Evolutionary conservation across 148 eudicot species (phyloP).

Genomic region (Simmondsia chinensis): DNA sequence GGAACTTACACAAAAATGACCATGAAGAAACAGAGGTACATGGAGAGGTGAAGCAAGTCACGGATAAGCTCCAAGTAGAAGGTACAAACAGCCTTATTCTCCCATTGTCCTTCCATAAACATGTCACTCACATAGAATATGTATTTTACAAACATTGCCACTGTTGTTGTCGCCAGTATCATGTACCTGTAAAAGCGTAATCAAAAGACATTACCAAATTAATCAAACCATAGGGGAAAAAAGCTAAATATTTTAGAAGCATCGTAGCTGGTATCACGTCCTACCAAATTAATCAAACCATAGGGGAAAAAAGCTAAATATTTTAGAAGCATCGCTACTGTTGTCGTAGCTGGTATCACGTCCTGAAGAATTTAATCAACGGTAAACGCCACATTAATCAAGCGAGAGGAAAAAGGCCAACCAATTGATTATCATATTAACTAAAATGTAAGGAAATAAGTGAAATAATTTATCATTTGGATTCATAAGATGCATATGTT

Average conservation of each 20-base stretch:
- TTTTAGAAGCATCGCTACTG: too few relatives aligned
- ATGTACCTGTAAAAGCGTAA: constrained; percentile 52
- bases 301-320: background rate
- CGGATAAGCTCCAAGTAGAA: constrained; percentile 93
- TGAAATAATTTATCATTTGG: too few relatives aligned
- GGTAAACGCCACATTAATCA: background rate
- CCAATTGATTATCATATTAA: too few relatives aligned
- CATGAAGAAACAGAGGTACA: constrained; percentile 96
- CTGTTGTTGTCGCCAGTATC: constrained; percentile 94
- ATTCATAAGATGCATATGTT: too few relatives aligned
- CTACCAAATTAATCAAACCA: background rate
- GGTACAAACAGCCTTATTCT: constrained; percentile 88
- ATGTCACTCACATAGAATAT: constrained; percentile 80
- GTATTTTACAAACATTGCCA: constrained; percentile 82
- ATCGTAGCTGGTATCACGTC: too few relatives aligned
- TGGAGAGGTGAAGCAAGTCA: constrained; percentile 88
- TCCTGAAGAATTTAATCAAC: too few relatives aligned
- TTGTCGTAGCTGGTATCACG: too few relatives aligned
- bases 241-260: too few relatives aligned
- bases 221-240: background rate
- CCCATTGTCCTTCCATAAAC: constrained; percentile 99
- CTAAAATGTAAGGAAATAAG: too few relatives aligned
- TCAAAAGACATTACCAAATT: background rate
- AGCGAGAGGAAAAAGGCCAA: background rate
- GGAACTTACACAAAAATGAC: constrained; percentile 88